These are phyloP conservation scores for Penicillium concentricum DNA, from an alignment of 2,329 filamentous ascomycete genomes.

Conservation along the genomic window DNA sequence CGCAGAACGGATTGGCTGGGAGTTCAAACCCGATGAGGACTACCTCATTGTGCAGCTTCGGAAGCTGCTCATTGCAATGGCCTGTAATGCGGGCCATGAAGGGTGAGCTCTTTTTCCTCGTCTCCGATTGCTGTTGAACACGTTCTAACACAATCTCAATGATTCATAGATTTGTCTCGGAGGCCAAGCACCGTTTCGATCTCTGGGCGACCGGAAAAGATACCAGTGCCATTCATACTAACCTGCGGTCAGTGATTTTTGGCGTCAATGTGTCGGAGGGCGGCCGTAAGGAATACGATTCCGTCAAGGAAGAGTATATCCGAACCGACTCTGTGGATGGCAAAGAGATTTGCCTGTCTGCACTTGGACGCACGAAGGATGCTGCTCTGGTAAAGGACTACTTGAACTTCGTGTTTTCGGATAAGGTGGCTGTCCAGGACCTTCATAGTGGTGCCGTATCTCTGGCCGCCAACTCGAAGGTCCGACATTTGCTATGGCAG, in stretches of 20 bases:
- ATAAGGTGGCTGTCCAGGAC: conserved; percentile 81
- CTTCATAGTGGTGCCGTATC: conserved; percentile 77
- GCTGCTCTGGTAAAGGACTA: conserved; percentile 65
- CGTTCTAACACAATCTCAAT: not conserved
- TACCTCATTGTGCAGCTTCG: conserved; percentile 81
- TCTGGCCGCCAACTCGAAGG: conserved; percentile 70
- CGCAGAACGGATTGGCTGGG: conserved; percentile 80
- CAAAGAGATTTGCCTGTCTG: conserved; percentile 77
- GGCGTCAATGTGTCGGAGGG: conserved; percentile 74
- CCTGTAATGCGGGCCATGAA: conserved; percentile 74
- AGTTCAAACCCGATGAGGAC: conserved; percentile 73
- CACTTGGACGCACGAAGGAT: conserved; percentile 73
- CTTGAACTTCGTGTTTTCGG: conserved; percentile 75
- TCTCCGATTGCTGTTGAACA: not conserved
- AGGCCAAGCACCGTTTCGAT: conserved; percentile 76
- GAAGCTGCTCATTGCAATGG: conserved; percentile 73
- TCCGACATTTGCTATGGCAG: conserved; percentile 75
- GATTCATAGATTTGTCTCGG: conserved; percentile 59
- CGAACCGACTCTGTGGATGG: conserved; percentile 83
- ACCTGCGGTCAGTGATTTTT: conserved; percentile 77
- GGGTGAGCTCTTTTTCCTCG: conserved; percentile 52
- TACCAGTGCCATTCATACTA: conserved; percentile 71
- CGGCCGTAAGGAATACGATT: conserved; percentile 65
- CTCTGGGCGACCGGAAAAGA: conserved; percentile 69
- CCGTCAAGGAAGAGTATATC: conserved; percentile 81